phyloP scores from a whole-genome alignment of 2,329 filamentous ascomycete genomes.

The Cladophialophora exuberans region DNA sequence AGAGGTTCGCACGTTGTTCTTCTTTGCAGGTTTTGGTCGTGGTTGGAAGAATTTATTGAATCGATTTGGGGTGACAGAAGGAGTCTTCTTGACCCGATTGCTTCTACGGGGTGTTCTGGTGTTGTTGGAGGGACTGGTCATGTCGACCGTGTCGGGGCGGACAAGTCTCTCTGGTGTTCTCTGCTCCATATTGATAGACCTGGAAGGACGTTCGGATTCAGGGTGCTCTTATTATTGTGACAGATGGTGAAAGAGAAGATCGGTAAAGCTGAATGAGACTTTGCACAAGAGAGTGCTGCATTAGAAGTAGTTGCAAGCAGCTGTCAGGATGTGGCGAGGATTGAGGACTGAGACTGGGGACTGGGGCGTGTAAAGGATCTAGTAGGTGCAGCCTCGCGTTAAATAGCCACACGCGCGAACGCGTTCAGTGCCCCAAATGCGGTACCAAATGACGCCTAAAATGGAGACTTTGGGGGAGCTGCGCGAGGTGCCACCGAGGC shows the following conservation, averaged over 20 bases:
- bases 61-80: constrained; percentile 55
- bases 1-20: constrained; percentile 43
- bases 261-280: too few relatives aligned
- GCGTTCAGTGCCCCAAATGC: background rate
- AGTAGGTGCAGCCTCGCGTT: background rate
- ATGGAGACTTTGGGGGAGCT: too few relatives aligned
- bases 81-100: constrained; percentile 47
- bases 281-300: background rate
- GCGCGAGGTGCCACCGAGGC: too few relatives aligned
- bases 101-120: constrained; percentile 26
- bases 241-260: too few relatives aligned
- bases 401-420: background rate
- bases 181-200: constrained; percentile 25
- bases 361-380: background rate
- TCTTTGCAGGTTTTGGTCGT: constrained; percentile 40
- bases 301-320: too few relatives aligned
- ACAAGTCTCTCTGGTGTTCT: constrained; percentile 28
- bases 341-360: background rate
- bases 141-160: constrained; percentile 20
- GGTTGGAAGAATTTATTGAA: constrained; percentile 57
- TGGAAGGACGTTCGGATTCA: background rate
- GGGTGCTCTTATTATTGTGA: background rate
- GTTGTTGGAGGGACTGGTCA: constrained; percentile 16
- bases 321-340: too few relatives aligned
- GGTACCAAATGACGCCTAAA: background rate